Conservation (phyloP, 106 monocot species). For the Vanilla planifolia region DNA sequence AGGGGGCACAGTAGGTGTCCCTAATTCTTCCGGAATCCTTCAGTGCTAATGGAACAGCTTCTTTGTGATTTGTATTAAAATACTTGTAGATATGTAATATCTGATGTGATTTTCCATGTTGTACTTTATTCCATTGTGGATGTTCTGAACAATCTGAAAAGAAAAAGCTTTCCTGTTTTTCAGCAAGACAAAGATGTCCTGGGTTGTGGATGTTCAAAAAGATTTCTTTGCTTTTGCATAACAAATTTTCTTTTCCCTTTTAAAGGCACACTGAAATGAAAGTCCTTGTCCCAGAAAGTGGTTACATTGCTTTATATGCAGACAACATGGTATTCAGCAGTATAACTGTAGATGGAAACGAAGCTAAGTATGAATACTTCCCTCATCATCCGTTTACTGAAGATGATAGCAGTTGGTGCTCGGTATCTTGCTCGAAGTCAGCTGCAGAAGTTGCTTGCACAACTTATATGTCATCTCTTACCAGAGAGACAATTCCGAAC, state of each 20-base stretch:
- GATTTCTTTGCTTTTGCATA: slow-evolving; percentile 1
- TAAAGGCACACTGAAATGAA: slow-evolving; percentile 84
- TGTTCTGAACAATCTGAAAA: too few species aligned
- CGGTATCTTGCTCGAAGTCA: slow-evolving; percentile 56
- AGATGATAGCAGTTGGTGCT: slow-evolving; percentile 56
- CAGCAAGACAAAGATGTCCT: neutral
- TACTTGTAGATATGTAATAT: too few species aligned
- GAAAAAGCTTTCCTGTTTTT: too few species aligned
- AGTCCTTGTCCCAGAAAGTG: slow-evolving; percentile 51
- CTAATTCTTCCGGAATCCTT: too few species aligned
- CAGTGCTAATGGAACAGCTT: too few species aligned
- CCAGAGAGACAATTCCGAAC: slow-evolving; percentile 74
- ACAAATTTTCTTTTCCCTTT: slow-evolving; percentile 6
- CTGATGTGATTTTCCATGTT: too few species aligned
- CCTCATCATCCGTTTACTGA: slow-evolving; percentile 35
- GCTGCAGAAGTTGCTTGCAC: slow-evolving; percentile 81
- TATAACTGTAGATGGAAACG: slow-evolving; percentile 61
- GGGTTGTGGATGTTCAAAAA: neutral
- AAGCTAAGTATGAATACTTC: slow-evolving; percentile 50
- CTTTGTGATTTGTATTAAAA: too few species aligned
- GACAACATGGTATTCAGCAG: slow-evolving; percentile 58
- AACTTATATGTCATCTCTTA: slow-evolving; percentile 56
- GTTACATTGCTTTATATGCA: slow-evolving; percentile 62
- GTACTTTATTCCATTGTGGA: too few species aligned
- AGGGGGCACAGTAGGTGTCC: too few species aligned